A percentile compares a stretch with the other conserved stretches of the same genome.
These are phyloP conservation scores for Corylus avellana DNA, from an alignment of 306 rosid genomes.

Conservation along the genomic window DNA sequence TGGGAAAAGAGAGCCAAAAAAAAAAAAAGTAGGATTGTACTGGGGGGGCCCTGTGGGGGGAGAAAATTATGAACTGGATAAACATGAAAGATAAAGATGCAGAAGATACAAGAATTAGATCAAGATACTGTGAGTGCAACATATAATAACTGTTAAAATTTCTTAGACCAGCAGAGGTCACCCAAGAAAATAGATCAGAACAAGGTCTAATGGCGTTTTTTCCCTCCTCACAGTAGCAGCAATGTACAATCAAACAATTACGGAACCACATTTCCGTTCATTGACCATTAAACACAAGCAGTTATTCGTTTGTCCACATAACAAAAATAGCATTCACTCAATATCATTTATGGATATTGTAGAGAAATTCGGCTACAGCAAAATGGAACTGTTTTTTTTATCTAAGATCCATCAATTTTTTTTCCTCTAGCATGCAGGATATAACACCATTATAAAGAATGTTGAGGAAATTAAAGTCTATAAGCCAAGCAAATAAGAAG, in stretches of 20 bases:
- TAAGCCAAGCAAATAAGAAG: neutral
- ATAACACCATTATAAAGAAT: neutral
- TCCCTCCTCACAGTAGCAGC: neutral
- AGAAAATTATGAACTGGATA: neutral
- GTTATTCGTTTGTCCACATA: neutral
- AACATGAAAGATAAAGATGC: neutral
- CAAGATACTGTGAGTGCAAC: neutral
- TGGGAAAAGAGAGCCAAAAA: too few species aligned
- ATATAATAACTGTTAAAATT: neutral
- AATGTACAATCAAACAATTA: neutral
- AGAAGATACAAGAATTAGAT: neutral
- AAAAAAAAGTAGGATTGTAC: neutral
- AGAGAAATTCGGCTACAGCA: neutral
- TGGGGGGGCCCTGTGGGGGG: neutral
- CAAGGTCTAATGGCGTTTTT: neutral
- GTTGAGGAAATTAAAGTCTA: neutral
- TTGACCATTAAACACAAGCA: neutral
- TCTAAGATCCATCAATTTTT: neutral
- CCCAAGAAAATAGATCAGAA: neutral
- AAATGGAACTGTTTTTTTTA: neutral
- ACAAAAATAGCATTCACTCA: neutral
- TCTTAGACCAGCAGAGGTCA: neutral
- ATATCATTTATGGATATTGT: neutral
- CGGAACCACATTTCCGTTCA: neutral
- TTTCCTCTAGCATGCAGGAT: neutral